Conservation (phyloP, 495 filamentous ascomycete species). For the Penicillium simplicissimum region DNA sequence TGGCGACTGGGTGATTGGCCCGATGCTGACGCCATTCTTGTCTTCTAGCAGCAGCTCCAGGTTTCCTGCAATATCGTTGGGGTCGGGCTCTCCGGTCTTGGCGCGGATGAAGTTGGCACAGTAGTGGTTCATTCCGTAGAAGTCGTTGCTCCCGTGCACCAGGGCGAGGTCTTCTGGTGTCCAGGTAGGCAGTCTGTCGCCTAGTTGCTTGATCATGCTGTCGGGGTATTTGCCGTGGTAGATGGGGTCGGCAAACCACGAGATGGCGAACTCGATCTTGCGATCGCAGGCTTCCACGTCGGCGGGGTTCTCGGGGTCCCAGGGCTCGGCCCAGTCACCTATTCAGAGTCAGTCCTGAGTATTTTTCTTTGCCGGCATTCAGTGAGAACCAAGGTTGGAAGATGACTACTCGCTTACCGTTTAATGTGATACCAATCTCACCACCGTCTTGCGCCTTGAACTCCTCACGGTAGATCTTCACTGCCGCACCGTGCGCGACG, state of each 20-base stretch:
- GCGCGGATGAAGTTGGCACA: slow-evolving; percentile 80
- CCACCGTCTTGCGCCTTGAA: slow-evolving; percentile 50
- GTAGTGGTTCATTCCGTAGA: slow-evolving; percentile 87
- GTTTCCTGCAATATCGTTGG: slow-evolving; percentile 69
- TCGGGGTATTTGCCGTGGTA: slow-evolving; percentile 76
- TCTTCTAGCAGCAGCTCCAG: slow-evolving; percentile 65
- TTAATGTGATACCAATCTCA: slow-evolving; percentile 56
- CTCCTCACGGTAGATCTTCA: slow-evolving; percentile 54
- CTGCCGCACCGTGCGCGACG: slow-evolving; percentile 51
- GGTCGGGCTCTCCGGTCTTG: slow-evolving; percentile 56
- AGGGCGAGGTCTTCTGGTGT: slow-evolving; percentile 64
- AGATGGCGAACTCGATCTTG: slow-evolving; percentile 57
- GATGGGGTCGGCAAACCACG: slow-evolving; percentile 69
- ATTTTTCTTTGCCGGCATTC: not conserved
- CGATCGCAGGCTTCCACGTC: slow-evolving; percentile 54
- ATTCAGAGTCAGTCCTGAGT: not conserved
- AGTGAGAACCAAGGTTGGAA: not conserved
- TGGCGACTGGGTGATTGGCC: slow-evolving; percentile 71
- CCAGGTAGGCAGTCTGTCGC: slow-evolving; percentile 66
- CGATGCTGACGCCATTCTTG: slow-evolving; percentile 68
- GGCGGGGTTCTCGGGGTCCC: slow-evolving; percentile 49
- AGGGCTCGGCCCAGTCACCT: slow-evolving; percentile 65
- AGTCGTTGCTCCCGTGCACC: slow-evolving; percentile 75
- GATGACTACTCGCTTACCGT: slow-evolving; percentile 35
- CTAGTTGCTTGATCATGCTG: slow-evolving; percentile 73